phyloP scores from a whole-genome alignment of 1,139 yeast species.

The Sugiyamaella pinicola region DNA sequence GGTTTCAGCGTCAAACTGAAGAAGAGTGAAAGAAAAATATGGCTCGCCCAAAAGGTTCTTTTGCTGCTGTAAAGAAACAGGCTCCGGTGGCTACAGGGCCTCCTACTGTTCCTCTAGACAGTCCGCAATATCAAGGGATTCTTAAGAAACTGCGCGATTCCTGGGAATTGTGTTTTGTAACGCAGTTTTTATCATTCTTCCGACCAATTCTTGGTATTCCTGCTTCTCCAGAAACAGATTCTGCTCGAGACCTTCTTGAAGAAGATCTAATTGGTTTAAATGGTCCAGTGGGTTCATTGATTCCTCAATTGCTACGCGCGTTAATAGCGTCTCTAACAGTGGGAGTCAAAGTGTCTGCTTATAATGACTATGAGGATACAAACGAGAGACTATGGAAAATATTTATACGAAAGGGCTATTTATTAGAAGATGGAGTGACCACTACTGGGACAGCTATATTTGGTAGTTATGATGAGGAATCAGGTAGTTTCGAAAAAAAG shows the following conservation, averaged over 20 bases:
- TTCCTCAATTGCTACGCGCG: conserved; percentile 20
- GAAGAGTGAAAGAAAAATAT: background rate
- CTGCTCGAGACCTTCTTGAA: conserved; percentile 36
- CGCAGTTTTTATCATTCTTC: conserved; percentile 37
- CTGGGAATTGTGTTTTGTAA: conserved; percentile 35
- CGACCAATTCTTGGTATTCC: conserved; percentile 29
- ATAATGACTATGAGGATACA: conserved; percentile 19
- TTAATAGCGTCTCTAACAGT: conserved; percentile 15
- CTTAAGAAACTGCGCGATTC: conserved; percentile 33
- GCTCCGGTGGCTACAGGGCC: background rate
- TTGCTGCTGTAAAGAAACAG: background rate
- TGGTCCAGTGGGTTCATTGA: conserved; percentile 23
- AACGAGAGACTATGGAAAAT: conserved; percentile 23
- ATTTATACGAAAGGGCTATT: conserved; percentile 21
- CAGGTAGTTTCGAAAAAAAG: conserved; percentile 15
- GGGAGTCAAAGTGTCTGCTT: conserved; percentile 18
- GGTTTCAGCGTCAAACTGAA: background rate
- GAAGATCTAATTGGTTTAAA: conserved; percentile 37
- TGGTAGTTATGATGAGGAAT: conserved; percentile 23
- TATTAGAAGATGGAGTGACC: conserved; percentile 10
- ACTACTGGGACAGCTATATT: conserved; percentile 13
- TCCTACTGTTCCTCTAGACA: conserved; percentile 31
- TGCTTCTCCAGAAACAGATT: conserved; percentile 26
- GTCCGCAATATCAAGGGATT: conserved; percentile 28
- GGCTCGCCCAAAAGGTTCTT: conserved; percentile 6